Percentiles rank a stretch among this genome's conserved stretches.
Conservation (phyloP, 2,329 filamentous ascomycete species). For the Cercospora janseana region DNA sequence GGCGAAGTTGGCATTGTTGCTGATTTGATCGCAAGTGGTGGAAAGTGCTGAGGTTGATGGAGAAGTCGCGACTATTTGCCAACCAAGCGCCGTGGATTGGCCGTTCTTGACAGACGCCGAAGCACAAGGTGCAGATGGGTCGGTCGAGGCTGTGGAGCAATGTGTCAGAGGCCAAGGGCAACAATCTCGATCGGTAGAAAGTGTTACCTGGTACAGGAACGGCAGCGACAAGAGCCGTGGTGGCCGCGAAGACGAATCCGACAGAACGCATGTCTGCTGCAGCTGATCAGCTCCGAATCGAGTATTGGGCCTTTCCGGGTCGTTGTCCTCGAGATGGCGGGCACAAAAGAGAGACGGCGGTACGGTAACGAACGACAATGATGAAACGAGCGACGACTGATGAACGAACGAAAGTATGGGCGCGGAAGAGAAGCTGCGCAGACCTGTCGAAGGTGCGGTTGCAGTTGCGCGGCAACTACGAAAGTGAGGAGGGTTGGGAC, state of each 20-base stretch:
- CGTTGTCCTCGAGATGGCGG: conserved; percentile 6
- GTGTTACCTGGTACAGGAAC: conserved; percentile 14
- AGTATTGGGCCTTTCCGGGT: background rate
- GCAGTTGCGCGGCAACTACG: conserved; percentile 12
- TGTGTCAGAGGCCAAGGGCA: background rate
- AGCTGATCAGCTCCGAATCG: conserved; percentile 1
- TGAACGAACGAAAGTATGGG: conserved; percentile 12
- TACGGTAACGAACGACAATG: conserved; percentile 15
- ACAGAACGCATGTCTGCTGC: conserved; percentile 23
- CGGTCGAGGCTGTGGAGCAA: background rate
- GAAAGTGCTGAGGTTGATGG: conserved; percentile 25
- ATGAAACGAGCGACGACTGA: conserved; percentile 20
- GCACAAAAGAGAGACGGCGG: conserved; percentile 7
- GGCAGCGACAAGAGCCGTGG: conserved; percentile 19
- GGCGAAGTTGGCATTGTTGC: conserved; percentile 20
- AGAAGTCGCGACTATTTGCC: conserved; percentile 32
- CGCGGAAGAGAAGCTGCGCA: background rate
- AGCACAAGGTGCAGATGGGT: conserved; percentile 12
- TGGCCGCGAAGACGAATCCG: conserved; percentile 20
- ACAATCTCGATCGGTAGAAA: background rate
- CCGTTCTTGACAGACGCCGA: conserved; percentile 22
- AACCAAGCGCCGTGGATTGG: conserved; percentile 32
- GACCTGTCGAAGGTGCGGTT: conserved; percentile 25
- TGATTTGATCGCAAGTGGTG: conserved; percentile 26
- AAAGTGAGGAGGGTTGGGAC: conserved; percentile 5